A percentile compares a stretch with the other conserved stretches of the same genome.
Evolutionary conservation across 73 alveolate species (phyloP).

Genomic region (Paramecium octaurelia): DNA sequence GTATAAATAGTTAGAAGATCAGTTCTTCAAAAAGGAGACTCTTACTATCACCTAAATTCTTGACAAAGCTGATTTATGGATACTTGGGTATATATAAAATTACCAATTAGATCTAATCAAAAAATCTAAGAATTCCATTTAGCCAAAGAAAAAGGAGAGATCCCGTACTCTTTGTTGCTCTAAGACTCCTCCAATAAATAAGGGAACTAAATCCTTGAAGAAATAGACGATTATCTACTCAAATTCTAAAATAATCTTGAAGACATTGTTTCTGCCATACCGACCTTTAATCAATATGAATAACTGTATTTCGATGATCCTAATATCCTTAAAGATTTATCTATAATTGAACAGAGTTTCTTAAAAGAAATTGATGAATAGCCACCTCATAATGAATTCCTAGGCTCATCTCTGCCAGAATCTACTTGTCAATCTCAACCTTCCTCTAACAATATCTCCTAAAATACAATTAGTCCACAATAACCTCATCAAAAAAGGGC

Average conservation of each 20-base stretch:
- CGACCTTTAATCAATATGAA: background rate
- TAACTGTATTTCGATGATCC: background rate
- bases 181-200: background rate
- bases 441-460: background rate
- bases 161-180: background rate
- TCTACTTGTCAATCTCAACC: constrained; percentile 7
- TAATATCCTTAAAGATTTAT: background rate
- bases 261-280: background rate
- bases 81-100: background rate
- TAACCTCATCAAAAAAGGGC: background rate
- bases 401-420: background rate
- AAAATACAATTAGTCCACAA: background rate
- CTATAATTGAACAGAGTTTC: constrained; percentile 15
- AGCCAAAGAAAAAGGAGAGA: background rate
- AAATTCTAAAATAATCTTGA: background rate
- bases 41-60: background rate
- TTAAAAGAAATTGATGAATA: constrained; percentile 32
- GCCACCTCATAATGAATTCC: constrained; percentile 36
- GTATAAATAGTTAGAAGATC: background rate
- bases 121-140: background rate
- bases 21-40: background rate
- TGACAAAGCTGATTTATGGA: constrained; percentile 19
- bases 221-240: background rate
- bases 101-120: background rate
- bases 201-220: background rate